phyloP scores from a whole-genome alignment of 2,329 filamentous ascomycete genomes.

The Aureobasidium melanogenum region DNA sequence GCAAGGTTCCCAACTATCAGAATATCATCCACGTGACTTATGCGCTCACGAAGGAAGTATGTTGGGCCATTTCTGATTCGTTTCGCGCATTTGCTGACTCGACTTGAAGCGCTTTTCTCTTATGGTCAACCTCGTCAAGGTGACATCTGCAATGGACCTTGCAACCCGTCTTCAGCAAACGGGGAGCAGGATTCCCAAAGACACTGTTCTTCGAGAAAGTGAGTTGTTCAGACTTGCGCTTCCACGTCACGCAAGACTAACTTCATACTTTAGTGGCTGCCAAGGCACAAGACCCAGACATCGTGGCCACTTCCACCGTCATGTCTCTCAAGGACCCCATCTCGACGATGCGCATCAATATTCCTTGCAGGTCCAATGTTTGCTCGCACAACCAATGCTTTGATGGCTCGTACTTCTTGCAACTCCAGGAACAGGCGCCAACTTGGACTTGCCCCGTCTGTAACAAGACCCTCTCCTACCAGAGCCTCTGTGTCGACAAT shows the following conservation, averaged over 20 bases:
- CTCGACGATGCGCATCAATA: slow-evolving; percentile 70
- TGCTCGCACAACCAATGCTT: slow-evolving; percentile 94
- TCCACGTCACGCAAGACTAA: neutral
- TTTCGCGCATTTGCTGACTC: slow-evolving; percentile 25
- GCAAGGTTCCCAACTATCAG: slow-evolving; percentile 58
- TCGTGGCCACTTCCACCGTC: slow-evolving; percentile 78
- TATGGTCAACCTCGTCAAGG: slow-evolving; percentile 65
- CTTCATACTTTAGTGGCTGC: slow-evolving; percentile 54
- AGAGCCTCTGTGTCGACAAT: slow-evolving; percentile 77
- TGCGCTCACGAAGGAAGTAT: slow-evolving; percentile 76
- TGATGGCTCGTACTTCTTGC: slow-evolving; percentile 83
- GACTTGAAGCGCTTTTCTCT: slow-evolving; percentile 30
- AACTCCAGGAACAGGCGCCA: slow-evolving; percentile 89
- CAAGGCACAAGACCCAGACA: slow-evolving; percentile 77
- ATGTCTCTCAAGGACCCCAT: slow-evolving; percentile 90
- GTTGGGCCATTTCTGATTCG: neutral
- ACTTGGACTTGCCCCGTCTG: slow-evolving; percentile 97
- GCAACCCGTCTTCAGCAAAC: slow-evolving; percentile 53
- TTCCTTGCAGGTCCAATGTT: slow-evolving; percentile 68
- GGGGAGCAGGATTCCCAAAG: slow-evolving; percentile 66
- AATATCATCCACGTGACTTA: slow-evolving; percentile 85
- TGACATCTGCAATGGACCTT: slow-evolving; percentile 62
- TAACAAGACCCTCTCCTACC: slow-evolving; percentile 72
- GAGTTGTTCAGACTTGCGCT: slow-evolving; percentile 29
- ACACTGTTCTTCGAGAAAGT: slow-evolving; percentile 78